A percentile compares a stretch with the other conserved stretches of the same genome.
phyloP scores from a whole-genome alignment of 2,329 filamentous ascomycete genomes.

The Fusarium sp. region DNA sequence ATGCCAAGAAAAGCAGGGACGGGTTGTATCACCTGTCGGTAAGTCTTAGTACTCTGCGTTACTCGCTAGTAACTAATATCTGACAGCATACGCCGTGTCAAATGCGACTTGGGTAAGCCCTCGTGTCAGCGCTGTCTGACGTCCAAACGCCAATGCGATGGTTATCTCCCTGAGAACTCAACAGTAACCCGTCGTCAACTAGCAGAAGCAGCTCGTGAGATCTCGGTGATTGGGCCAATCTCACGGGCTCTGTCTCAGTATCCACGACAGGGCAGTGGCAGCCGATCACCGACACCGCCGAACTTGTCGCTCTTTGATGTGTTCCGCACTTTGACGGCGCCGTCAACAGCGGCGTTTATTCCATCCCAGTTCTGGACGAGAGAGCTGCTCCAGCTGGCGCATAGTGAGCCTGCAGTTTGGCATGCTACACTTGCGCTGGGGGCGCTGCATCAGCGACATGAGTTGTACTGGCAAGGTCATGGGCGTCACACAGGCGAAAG shows the following conservation, averaged over 20 bases:
- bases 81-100: slow-evolving; percentile 54
- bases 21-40: slow-evolving; percentile 48
- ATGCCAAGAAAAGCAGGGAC: slow-evolving; percentile 47
- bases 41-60: neutral
- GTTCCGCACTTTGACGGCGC: slow-evolving; percentile 52
- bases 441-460: slow-evolving; percentile 51
- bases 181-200: slow-evolving; percentile 52
- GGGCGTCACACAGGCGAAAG: slow-evolving; percentile 11
- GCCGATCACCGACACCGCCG: slow-evolving; percentile 23
- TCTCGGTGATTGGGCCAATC: slow-evolving; percentile 51
- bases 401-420: slow-evolving; percentile 55
- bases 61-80: neutral
- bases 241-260: slow-evolving; percentile 43
- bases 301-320: slow-evolving; percentile 52
- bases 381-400: slow-evolving; percentile 52
- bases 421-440: slow-evolving; percentile 54
- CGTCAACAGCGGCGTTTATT: slow-evolving; percentile 48
- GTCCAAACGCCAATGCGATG: slow-evolving; percentile 52
- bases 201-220: slow-evolving; percentile 45
- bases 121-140: slow-evolving; percentile 47
- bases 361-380: slow-evolving; percentile 53
- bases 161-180: slow-evolving; percentile 48
- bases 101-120: slow-evolving; percentile 54
- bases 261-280: slow-evolving; percentile 13
- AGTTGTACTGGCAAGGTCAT: slow-evolving; percentile 32